phyloP scores from a whole-genome alignment of 306 rosid species.

The Pueraria montana region DNA sequence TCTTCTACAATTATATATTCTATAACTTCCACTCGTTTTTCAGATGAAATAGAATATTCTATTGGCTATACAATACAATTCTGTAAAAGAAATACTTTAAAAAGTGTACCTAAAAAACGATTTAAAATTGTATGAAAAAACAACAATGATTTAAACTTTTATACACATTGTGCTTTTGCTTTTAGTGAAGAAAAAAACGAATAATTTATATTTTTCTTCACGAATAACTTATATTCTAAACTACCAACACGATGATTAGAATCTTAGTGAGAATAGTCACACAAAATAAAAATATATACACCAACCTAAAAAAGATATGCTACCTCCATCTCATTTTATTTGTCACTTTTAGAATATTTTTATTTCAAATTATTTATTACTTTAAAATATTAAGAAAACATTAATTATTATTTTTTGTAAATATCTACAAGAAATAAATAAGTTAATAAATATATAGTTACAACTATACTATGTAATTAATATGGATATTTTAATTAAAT shows the following conservation, averaged over 20 bases:
- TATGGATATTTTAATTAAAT: no score
- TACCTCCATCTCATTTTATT: background rate
- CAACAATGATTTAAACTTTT: background rate
- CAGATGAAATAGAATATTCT: background rate
- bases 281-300: background rate
- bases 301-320: background rate
- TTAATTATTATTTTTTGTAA: background rate
- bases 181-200: background rate
- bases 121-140: background rate
- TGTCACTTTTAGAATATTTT: background rate
- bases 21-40: background rate
- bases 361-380: background rate
- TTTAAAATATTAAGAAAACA: background rate
- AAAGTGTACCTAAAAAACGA: background rate
- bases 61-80: background rate
- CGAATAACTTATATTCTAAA: background rate
- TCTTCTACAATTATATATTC: background rate
- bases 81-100: background rate
- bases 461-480: no score
- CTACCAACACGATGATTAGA: background rate
- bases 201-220: background rate
- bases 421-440: background rate
- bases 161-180: background rate
- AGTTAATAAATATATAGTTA: no score
- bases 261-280: background rate